A percentile compares a stretch with the other conserved stretches of the same genome.
Conservation (phyloP, 2,329 filamentous ascomycete species). For the Myotisia sp. region DNA sequence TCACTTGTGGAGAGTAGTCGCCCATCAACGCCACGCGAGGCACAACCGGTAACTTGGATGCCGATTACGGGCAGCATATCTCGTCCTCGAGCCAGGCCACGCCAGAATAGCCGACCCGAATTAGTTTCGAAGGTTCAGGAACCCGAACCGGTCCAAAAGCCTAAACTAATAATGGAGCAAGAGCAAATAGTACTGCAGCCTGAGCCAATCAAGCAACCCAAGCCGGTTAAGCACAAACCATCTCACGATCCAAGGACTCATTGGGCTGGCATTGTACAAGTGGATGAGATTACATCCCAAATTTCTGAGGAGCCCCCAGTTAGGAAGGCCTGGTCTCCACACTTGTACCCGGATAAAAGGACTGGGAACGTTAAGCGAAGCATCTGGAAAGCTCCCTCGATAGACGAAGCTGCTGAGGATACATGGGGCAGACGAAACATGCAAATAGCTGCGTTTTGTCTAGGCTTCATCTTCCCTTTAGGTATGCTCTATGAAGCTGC, state of each 20-base stretch:
- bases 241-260: conserved; percentile 27
- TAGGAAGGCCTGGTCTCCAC: conserved; percentile 55
- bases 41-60: conserved; percentile 23
- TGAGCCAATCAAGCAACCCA: background rate
- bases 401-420: conserved; percentile 50
- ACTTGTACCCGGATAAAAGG: conserved; percentile 51
- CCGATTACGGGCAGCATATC: conserved; percentile 18
- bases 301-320: conserved; percentile 33
- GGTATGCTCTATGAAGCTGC: conserved; percentile 39
- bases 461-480: conserved; percentile 66
- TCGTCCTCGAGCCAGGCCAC: conserved; percentile 16
- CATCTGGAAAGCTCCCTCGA: conserved; percentile 59
- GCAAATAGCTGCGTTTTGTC: conserved; percentile 59
- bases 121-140: background rate
- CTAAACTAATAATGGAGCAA: no score
- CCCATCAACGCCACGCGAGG: conserved; percentile 31
- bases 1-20: conserved; percentile 23
- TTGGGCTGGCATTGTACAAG: conserved; percentile 20
- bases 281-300: conserved; percentile 9
- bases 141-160: conserved; percentile 3
- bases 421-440: conserved; percentile 53
- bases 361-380: conserved; percentile 39
- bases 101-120: conserved; percentile 11
- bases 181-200: conserved; percentile 9
- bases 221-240: background rate